Evolutionary conservation across 345 rosid genomes (phyloP).

Genomic region (Salix viminalis): DNA sequence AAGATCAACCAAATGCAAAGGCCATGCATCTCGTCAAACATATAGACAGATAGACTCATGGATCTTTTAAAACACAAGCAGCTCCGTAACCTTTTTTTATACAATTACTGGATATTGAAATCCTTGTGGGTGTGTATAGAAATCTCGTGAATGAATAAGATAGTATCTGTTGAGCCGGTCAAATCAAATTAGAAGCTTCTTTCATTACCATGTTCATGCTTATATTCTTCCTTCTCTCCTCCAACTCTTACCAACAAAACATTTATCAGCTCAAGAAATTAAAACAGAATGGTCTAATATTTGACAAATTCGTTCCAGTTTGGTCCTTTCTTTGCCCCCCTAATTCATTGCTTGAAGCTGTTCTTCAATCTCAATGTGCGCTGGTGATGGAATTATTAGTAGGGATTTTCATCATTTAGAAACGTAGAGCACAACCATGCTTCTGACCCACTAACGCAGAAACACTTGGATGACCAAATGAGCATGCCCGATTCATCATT

Average conservation of each 20-base stretch:
- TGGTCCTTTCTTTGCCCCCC: not conserved
- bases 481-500: constrained; percentile 14
- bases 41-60: too few relatives aligned
- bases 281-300: not conserved
- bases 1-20: too few relatives aligned
- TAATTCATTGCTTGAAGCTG: not conserved
- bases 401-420: not conserved
- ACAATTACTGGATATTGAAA: too few relatives aligned
- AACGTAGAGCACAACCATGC: not conserved
- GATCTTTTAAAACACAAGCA: too few relatives aligned
- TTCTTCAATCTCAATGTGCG: not conserved
- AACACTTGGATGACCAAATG: not conserved
- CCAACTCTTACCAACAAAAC: not conserved
- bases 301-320: not conserved
- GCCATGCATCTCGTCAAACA: too few relatives aligned
- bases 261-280: not conserved
- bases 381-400: not conserved
- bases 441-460: not conserved
- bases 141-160: too few relatives aligned
- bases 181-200: not conserved
- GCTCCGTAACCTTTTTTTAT: too few relatives aligned
- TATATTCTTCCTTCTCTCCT: not conserved
- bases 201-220: not conserved
- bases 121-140: too few relatives aligned
- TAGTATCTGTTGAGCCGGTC: not conserved